Conservation (phyloP, 2,329 filamentous ascomycete species). For the Phyllosticta ampelicida region DNA sequence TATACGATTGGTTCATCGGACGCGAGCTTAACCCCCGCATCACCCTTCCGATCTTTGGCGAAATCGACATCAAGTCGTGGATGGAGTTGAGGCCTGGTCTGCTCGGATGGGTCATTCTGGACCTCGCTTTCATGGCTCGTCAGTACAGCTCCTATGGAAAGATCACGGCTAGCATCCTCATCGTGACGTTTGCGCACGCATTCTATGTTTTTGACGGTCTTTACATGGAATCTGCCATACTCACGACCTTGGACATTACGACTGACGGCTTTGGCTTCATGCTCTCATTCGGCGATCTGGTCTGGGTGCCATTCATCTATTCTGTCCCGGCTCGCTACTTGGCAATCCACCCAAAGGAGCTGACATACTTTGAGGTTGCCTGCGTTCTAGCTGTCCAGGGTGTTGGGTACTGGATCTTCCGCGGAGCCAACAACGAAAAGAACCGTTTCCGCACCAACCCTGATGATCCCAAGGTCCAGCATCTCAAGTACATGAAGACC, state of each 20-base stretch:
- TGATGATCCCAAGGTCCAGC: constrained; percentile 62
- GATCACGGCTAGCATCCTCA: constrained; percentile 74
- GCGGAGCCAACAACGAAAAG: constrained; percentile 88
- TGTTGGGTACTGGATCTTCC: constrained; percentile 82
- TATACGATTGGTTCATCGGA: constrained; percentile 97
- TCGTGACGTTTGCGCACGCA: constrained; percentile 66
- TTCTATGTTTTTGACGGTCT: constrained; percentile 77
- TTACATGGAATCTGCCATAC: constrained; percentile 76
- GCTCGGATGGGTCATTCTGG: constrained; percentile 77
- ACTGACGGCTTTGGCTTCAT: constrained; percentile 93
- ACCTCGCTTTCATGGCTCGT: constrained; percentile 73
- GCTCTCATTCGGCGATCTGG: constrained; percentile 84
- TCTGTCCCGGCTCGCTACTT: constrained; percentile 77
- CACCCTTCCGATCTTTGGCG: constrained; percentile 65
- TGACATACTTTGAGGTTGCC: constrained; percentile 57
- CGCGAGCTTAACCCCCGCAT: constrained; percentile 88
- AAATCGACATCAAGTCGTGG: constrained; percentile 82
- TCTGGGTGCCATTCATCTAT: constrained; percentile 89
- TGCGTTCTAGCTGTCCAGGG: constrained; percentile 57
- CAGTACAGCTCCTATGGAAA: constrained; percentile 79
- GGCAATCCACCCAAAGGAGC: constrained; percentile 66
- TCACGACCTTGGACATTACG: constrained; percentile 91
- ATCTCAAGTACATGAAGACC: constrained; percentile 81
- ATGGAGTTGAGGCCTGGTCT: constrained; percentile 87
- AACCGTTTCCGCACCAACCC: constrained; percentile 87